Percentiles rank a stretch among this genome's conserved stretches.
Evolutionary conservation across 345 rosid genomes (phyloP).

Genomic region (Camelina sativa): DNA sequence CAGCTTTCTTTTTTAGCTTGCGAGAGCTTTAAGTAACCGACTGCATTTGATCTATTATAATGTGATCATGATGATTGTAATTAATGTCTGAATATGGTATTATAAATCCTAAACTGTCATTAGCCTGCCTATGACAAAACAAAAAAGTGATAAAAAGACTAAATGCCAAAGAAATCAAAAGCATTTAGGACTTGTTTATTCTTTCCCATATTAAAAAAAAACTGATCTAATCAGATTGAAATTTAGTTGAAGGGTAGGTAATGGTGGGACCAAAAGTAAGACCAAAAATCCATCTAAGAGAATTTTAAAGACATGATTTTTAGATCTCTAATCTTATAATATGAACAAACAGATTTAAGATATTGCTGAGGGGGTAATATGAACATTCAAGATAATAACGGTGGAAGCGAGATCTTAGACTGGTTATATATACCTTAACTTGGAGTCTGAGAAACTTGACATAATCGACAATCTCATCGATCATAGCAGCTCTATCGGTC

Average conservation of each 20-base stretch:
- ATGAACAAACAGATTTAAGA: slow-evolving; percentile 25
- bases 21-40: slow-evolving; percentile 45
- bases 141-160: slow-evolving; percentile 39
- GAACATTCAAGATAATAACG: neutral
- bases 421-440: slow-evolving; percentile 74
- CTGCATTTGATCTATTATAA: slow-evolving; percentile 32
- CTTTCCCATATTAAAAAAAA: slow-evolving; percentile 19
- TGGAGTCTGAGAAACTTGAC: slow-evolving; percentile 99
- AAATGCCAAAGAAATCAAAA: slow-evolving; percentile 45
- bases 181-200: slow-evolving; percentile 35
- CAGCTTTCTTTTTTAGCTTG: slow-evolving; percentile 21
- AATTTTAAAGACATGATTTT: slow-evolving; percentile 17
- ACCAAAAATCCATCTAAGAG: slow-evolving; percentile 31
- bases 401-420: neutral
- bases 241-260: slow-evolving; percentile 41
- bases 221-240: slow-evolving; percentile 31
- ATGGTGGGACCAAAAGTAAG: slow-evolving; percentile 41
- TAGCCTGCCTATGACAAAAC: slow-evolving; percentile 33
- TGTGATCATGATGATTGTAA: slow-evolving; percentile 34
- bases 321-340: slow-evolving; percentile 33
- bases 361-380: neutral
- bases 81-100: slow-evolving; percentile 14
- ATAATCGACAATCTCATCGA: slow-evolving; percentile 98
- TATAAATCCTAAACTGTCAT: slow-evolving; percentile 28
- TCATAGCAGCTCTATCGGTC: slow-evolving; percentile 98